Evolutionary conservation across 1,139 yeast species (phyloP).

Genomic region (Hemisphaericaspora subhashii): DNA sequence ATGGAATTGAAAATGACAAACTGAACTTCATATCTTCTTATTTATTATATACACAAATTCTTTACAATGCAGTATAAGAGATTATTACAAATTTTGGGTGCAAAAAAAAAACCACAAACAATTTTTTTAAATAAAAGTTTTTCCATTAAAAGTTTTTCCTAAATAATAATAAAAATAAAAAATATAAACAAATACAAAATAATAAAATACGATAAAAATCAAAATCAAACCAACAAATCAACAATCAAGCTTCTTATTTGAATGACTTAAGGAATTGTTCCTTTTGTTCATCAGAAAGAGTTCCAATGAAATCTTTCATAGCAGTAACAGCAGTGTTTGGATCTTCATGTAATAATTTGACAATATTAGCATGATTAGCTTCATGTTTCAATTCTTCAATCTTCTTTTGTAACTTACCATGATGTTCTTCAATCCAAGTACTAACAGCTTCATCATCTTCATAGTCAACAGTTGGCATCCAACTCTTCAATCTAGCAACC

Average conservation of each 20-base stretch:
- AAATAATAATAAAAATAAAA: constrained; percentile 5
- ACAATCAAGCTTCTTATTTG: constrained; percentile 13
- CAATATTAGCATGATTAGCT: constrained; percentile 59
- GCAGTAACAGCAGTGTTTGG: constrained; percentile 56
- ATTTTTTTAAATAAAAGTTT: constrained; percentile 5
- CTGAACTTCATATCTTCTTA: no score
- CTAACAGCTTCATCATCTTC: constrained; percentile 80
- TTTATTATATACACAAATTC: no score
- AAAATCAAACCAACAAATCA: constrained; percentile 2
- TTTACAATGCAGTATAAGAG: no score
- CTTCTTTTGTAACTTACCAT: constrained; percentile 57
- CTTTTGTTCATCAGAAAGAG: constrained; percentile 61
- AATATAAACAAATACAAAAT: constrained; percentile 5
- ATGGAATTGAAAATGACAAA: not conserved
- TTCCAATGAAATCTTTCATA: constrained; percentile 59
- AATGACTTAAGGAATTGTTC: constrained; percentile 45
- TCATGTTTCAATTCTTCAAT: constrained; percentile 68
- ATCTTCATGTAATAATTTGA: constrained; percentile 58
- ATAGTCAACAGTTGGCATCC: constrained; percentile 76
- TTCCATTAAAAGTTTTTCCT: constrained; percentile 10
- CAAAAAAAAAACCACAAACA: not conserved
- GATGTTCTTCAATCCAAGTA: constrained; percentile 82
- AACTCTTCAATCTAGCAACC: constrained; percentile 82
- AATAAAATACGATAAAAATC: constrained; percentile 7
- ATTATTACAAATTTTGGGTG: constrained; percentile 2